Base-by-base conservation (phyloP, 1,284 basidiomycete species). In the Sanghuangporus baumii region DNA sequence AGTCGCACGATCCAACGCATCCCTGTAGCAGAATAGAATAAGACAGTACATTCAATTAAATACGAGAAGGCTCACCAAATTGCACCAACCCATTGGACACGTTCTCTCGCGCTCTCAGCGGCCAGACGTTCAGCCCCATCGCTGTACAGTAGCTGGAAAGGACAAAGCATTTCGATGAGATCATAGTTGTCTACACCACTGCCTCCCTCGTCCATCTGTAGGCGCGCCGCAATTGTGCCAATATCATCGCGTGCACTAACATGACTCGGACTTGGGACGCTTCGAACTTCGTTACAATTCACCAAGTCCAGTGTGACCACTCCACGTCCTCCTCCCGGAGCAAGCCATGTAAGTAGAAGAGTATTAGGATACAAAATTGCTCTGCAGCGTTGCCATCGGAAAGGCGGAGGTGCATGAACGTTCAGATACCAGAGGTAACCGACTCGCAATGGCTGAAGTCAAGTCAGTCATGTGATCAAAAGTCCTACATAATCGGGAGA, bases 351-450 rank as follows among this genome's bases (percentile, higher is more conserved):
- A 0, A 96, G 79, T 1, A 93, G 75, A 1, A 95, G 79, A 73
- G 91, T 87, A 66, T 91, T 85, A 0, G 85, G 85, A 70, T 91
- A 94, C 0, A 96, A 77, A 11, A 94, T 76, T 0, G 91, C 93
- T 70, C 93, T 90, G 65, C 91, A 91, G 66, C 88, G 80, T 68
- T 93, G 85, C 94, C 94, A 96, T 47, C 81, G 76, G 73, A 87
- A 95, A 0, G 91, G 88, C 11, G 88, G 86, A 2, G 81, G 74
- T 0, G 84, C 86, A 71, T 96, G 93, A 0, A 95, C 93, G 65
- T 96, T 94, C 59, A 96, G 82, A 71, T 94, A 96, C 87, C 91
- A 96, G 0, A 96, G 75, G 14, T 86, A 78, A 12, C 94, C 93
- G 46, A 93, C 88, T 61, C 89, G 86, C 8, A 92, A 76, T 1